Conservation (phyloP, 495 filamentous ascomycete genomes). For the Trichoderma asperelloides region DNA sequence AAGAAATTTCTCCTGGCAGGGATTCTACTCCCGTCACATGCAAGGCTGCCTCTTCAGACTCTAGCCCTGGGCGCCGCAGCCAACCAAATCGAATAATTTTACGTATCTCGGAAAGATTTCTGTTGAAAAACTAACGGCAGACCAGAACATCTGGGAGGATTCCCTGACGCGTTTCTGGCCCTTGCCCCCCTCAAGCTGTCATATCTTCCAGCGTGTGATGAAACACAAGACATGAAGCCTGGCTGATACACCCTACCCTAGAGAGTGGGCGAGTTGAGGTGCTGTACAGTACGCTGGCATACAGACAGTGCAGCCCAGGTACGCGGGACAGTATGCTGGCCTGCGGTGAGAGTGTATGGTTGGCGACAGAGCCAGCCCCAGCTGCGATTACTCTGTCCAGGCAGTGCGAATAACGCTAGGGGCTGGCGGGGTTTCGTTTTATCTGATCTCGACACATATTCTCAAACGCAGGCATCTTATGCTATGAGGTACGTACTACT, state of each 20-base stretch:
- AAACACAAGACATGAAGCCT: background rate
- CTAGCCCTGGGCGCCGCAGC: background rate
- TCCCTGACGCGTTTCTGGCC: background rate
- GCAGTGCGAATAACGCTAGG: too few relatives aligned
- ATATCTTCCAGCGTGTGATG: background rate
- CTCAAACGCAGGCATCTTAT: too few relatives aligned
- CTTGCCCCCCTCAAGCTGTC: background rate
- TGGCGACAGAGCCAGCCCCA: too few relatives aligned
- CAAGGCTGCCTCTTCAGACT: background rate
- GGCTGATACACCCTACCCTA: background rate
- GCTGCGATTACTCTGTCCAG: too few relatives aligned
- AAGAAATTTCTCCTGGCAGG: slow-evolving; percentile 3
- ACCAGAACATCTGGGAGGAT: background rate
- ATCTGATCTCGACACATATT: too few relatives aligned
- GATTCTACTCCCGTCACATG: background rate
- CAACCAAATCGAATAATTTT: slow-evolving; percentile 1
- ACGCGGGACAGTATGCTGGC: too few relatives aligned
- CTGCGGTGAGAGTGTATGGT: too few relatives aligned
- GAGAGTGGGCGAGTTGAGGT: background rate
- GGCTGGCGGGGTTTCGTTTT: too few relatives aligned
- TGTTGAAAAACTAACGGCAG: background rate
- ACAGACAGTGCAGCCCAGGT: too few relatives aligned
- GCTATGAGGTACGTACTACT: too few relatives aligned
- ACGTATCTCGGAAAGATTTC: background rate
- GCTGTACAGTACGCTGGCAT: too few relatives aligned